A percentile compares a stretch with the other conserved stretches of the same genome.
Evolutionary conservation across 1,139 yeast species (phyloP).

Genomic region (Lodderomyces elongisporus): DNA sequence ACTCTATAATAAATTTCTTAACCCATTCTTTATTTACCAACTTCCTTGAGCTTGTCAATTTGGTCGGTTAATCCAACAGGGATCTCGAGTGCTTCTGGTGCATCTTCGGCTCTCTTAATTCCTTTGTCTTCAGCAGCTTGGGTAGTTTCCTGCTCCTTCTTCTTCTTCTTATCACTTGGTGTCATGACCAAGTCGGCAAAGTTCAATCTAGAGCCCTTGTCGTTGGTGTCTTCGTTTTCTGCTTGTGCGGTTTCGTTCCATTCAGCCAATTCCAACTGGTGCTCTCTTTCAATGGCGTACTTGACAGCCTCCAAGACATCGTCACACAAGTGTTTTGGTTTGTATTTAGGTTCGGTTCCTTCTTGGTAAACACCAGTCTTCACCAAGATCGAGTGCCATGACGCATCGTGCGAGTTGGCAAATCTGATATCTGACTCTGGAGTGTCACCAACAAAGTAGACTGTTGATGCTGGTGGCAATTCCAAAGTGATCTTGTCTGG

Average conservation of each 20-base stretch:
- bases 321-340: slow-evolving; percentile 68
- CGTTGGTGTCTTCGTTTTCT: slow-evolving; percentile 18
- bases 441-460: slow-evolving; percentile 88
- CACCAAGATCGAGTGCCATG: slow-evolving; percentile 81
- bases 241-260: slow-evolving; percentile 56
- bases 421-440: slow-evolving; percentile 86
- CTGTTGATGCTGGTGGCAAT: slow-evolving; percentile 79
- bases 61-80: slow-evolving; percentile 38
- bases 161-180: slow-evolving; percentile 28
- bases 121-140: slow-evolving; percentile 2
- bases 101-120: slow-evolving; percentile 3
- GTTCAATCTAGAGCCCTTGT: slow-evolving; percentile 35
- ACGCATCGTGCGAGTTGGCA: slow-evolving; percentile 78
- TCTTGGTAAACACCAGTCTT: slow-evolving; percentile 84
- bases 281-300: slow-evolving; percentile 79
- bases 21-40: slow-evolving; percentile 17
- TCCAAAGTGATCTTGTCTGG: slow-evolving; percentile 45
- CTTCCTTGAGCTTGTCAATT: slow-evolving; percentile 36
- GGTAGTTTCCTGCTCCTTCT: not conserved
- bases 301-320: slow-evolving; percentile 78
- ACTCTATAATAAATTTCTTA: not conserved
- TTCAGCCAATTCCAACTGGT: slow-evolving; percentile 60
- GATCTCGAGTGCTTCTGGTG: slow-evolving; percentile 39
- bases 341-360: slow-evolving; percentile 72
- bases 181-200: slow-evolving; percentile 48